These are phyloP conservation scores for Aspergillaceae sp. DNA, from an alignment of 2,329 filamentous ascomycete genomes.

Conservation along the genomic window DNA sequence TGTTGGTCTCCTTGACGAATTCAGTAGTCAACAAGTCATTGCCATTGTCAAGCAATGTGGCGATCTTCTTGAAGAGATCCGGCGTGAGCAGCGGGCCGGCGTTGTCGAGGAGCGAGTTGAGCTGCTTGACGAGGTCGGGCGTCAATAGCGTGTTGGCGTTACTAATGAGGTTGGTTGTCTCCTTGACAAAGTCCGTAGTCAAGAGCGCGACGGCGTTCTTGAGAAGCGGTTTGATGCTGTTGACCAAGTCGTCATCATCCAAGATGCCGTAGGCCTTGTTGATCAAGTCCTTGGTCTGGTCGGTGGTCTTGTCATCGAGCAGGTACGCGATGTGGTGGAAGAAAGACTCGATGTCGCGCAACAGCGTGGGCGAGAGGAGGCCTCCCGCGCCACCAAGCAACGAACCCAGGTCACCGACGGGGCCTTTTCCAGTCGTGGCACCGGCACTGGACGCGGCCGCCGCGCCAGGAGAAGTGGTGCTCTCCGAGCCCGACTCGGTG, in stretches of 20 bases:
- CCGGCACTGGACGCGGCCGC: constrained; percentile 1
- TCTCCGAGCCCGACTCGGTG: not conserved
- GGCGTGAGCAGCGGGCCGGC: constrained; percentile 19
- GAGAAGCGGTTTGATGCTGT: constrained; percentile 2
- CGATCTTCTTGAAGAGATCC: constrained; percentile 19
- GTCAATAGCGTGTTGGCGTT: constrained; percentile 16
- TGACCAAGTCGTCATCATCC: not conserved
- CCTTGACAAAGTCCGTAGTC: constrained; percentile 10
- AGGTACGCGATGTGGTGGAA: constrained; percentile 26
- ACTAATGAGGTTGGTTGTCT: constrained; percentile 8
- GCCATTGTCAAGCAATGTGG: constrained; percentile 18
- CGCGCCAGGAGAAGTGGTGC: not conserved
- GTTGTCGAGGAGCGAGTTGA: constrained; percentile 19
- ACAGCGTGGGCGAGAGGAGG: constrained; percentile 20
- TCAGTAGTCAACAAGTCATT: constrained; percentile 18
- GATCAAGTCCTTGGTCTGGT: constrained; percentile 21
- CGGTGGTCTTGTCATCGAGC: constrained; percentile 24
- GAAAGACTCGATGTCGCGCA: constrained; percentile 25
- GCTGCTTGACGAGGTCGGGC: constrained; percentile 18
- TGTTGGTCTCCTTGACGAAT: constrained; percentile 12
- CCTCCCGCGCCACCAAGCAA: constrained; percentile 25
- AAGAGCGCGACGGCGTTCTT: constrained; percentile 8
- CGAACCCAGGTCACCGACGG: constrained; percentile 17
- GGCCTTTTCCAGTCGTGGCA: constrained; percentile 1
- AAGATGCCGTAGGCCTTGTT: constrained; percentile 16